Conservation (phyloP, 169 alveolate genomes). For the Plasmodium malariae region DNA sequence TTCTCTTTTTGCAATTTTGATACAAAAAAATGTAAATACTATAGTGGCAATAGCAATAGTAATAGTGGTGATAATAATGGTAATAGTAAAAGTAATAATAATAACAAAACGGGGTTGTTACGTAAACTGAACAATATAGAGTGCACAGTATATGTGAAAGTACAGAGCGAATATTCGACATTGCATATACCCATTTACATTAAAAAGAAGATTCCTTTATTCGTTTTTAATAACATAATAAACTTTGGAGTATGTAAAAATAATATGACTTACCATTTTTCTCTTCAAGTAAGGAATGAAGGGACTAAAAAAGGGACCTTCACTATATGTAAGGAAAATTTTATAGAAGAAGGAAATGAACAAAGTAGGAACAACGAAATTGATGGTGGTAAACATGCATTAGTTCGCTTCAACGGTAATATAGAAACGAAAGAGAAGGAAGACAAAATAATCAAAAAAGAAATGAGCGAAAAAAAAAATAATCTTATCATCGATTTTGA, state of each 20-base stretch:
- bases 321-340: not conserved
- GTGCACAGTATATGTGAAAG: constrained; percentile 7
- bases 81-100: too few species aligned
- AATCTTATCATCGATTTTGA: constrained; percentile 27
- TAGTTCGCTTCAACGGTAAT: not conserved
- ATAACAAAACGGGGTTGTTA: not conserved
- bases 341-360: not conserved
- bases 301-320: constrained; percentile 36
- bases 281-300: constrained; percentile 38
- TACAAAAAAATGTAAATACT: constrained; percentile 33
- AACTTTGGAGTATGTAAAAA: constrained; percentile 59
- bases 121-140: constrained; percentile 32
- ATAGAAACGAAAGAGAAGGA: not conserved
- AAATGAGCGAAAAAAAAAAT: not conserved
- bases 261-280: constrained; percentile 19
- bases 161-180: constrained; percentile 49
- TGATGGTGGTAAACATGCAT: not conserved
- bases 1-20: constrained; percentile 41
- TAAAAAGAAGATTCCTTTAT: constrained; percentile 47
- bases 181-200: constrained; percentile 44
- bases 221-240: constrained; percentile 20
- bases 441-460: not conserved
- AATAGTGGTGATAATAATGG: too few species aligned
- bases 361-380: not conserved
- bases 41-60: too few species aligned